Base-by-base conservation (phyloP, 257 asterid species). In the Capsicum chinense region DNA sequence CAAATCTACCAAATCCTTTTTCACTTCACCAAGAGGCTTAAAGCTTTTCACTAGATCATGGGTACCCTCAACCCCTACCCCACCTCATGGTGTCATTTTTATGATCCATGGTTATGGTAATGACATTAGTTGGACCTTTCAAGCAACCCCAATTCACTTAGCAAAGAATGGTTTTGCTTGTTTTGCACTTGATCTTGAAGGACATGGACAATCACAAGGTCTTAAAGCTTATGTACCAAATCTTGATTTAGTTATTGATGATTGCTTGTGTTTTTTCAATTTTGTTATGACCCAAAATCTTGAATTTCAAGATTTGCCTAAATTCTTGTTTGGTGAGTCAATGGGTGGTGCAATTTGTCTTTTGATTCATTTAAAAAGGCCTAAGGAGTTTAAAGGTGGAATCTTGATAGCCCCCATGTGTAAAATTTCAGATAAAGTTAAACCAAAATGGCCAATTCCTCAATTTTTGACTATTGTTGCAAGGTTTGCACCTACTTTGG, bases 101-200 rank as follows among this genome's bases (percentile, higher is more conserved):
- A 95, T 95, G 99, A 87, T 94, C 90, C 98, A 95, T 74, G 99
- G 99, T 86, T 95, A 94, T 35, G 98, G 97, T 74, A 94, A 93
- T 80, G 97, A 93, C 89, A 91, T 92, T 89, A 94, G 98, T 93
- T 95, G 97, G 99, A 94, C 94, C 6, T 95, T 93, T 83, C 98
- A 95, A 86, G 90, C 88, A 67, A 94, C 99, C 78, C 87, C 98
- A 39, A 92, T 93, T 88, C 93, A 90, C 94, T 94, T 95, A 56
- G 97, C 99, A 68, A 93, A 90, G 87, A 90, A 93, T 52, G 95
- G 97, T 1, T 95, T 85, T 66, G 88, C 98, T 86, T 92, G 97
- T 83, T 95, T 94, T 83, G 94, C 97, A 90, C 91, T 94, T n/a
- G 98, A 95, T 52, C 93, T 95, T 37, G 93, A 92, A 86, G 99